phyloP scores from a whole-genome alignment of 2,329 filamentous ascomycete genomes.

The Aspergillus sp. region DNA sequence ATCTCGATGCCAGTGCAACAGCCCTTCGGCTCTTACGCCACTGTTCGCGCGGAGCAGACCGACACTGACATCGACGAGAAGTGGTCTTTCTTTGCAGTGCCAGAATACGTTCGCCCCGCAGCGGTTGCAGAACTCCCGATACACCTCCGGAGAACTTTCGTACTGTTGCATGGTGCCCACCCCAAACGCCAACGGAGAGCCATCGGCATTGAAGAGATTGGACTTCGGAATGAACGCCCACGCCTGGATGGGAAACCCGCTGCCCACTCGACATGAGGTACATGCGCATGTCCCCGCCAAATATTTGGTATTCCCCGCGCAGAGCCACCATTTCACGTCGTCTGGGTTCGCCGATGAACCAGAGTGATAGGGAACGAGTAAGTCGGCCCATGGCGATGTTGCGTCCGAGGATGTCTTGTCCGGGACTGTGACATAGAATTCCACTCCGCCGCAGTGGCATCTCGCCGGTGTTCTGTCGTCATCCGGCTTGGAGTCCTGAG shows the following conservation, averaged over 20 bases:
- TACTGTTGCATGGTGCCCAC: constrained; percentile 51
- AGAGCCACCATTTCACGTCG: constrained; percentile 61
- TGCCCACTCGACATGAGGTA: constrained; percentile 57
- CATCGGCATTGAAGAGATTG: constrained; percentile 52
- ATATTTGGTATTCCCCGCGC: constrained; percentile 48
- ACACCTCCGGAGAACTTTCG: constrained; percentile 51
- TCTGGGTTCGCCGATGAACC: constrained; percentile 43
- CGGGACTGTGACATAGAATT: constrained; percentile 58
- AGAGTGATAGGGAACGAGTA: constrained; percentile 49
- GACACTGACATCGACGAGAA: constrained; percentile 62
- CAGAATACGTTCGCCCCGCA: constrained; percentile 67
- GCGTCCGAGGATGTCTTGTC: constrained; percentile 44
- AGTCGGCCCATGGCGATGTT: constrained; percentile 52
- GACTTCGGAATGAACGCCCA: constrained; percentile 65
- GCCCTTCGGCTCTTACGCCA: constrained; percentile 55
- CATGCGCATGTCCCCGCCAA: constrained; percentile 62
- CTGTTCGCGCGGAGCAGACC: constrained; percentile 54
- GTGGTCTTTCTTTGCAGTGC: constrained; percentile 52
- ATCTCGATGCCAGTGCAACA: constrained; percentile 61
- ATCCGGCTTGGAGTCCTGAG: constrained; percentile 1
- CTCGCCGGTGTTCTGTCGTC: constrained; percentile 38
- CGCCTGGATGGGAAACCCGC: constrained; percentile 62
- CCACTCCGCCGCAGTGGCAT: constrained; percentile 56
- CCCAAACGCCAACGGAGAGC: constrained; percentile 32
- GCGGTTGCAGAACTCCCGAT: constrained; percentile 59